phyloP scores from a whole-genome alignment of 2,329 filamentous ascomycete genomes.

The Lasiodiplodia citricola region DNA sequence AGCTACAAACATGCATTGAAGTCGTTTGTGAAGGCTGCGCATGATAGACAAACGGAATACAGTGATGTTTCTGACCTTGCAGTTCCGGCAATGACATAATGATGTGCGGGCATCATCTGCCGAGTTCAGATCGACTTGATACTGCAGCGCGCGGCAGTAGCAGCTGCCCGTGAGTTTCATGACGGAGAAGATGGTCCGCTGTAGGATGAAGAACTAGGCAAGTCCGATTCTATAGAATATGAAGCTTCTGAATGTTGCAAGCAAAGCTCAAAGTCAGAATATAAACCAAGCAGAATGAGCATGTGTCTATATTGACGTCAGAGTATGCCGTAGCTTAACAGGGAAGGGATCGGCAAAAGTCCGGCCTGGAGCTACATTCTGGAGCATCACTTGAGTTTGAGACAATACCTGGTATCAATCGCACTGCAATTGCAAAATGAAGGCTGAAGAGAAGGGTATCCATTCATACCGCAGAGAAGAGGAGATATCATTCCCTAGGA shows the following conservation, averaged over 20 bases:
- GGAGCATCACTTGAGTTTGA: neutral
- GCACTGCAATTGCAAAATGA: neutral
- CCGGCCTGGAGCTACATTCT: neutral
- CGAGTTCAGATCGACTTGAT: conserved; percentile 51
- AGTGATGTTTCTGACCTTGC: conserved; percentile 47
- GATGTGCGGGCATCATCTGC: conserved; percentile 57
- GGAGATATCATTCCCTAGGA: conserved; percentile 42
- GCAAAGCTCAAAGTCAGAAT: neutral
- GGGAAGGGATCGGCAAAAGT: conserved; percentile 3
- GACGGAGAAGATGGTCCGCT: neutral
- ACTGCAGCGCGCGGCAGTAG: conserved; percentile 56
- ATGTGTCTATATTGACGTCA: conserved; percentile 18
- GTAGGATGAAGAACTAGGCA: neutral
- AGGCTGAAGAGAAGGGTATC: conserved; percentile 7
- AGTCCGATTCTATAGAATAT: neutral
- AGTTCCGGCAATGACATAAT: conserved; percentile 60
- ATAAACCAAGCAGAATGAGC: neutral
- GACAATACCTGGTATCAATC: neutral
- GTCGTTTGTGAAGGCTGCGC: neutral
- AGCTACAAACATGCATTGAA: neutral
- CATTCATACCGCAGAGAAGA: conserved; percentile 32
- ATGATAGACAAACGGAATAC: neutral
- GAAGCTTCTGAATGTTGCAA: neutral
- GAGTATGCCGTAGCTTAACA: neutral
- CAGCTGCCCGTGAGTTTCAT: conserved; percentile 49